These are phyloP conservation scores for Bacidia gigantensis DNA, from an alignment of 495 filamentous ascomycete species.

Conservation along the genomic window DNA sequence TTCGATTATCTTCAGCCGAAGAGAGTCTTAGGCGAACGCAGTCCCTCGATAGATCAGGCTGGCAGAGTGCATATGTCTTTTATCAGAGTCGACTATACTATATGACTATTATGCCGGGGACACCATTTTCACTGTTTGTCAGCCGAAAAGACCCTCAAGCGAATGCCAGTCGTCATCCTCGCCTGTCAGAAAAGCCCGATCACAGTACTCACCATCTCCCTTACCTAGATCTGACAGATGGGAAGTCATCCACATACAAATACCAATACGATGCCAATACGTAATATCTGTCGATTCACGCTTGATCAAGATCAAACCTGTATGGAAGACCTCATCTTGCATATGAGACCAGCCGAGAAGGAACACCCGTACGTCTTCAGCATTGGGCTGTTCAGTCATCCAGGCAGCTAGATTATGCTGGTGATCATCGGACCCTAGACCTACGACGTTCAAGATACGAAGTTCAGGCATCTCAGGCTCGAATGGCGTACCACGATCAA, in stretches of 20 bases:
- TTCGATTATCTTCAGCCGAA: too few species aligned
- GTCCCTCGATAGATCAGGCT: too few species aligned
- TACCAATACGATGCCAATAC: slow-evolving; percentile 1
- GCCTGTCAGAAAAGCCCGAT: not conserved
- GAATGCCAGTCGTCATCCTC: not conserved
- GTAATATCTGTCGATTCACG: not conserved
- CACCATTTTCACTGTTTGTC: too few species aligned
- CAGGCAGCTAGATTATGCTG: not conserved
- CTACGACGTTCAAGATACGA: not conserved
- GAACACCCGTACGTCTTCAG: not conserved
- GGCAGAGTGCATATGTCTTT: too few species aligned
- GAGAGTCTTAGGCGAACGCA: too few species aligned
- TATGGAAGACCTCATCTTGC: not conserved
- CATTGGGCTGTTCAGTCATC: not conserved
- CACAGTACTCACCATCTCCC: not conserved
- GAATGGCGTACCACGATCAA: not conserved
- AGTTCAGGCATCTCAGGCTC: not conserved
- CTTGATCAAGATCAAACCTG: not conserved
- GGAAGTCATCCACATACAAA: slow-evolving; percentile 3
- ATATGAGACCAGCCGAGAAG: not conserved
- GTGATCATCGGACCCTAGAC: not conserved
- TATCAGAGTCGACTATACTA: too few species aligned
- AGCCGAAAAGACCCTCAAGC: not conserved
- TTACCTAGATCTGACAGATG: not conserved
- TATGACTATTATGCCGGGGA: too few species aligned